Base-by-base conservation (phyloP, 1,284 basidiomycete species). In the Pseudomicrostroma phylloplanum region DNA sequence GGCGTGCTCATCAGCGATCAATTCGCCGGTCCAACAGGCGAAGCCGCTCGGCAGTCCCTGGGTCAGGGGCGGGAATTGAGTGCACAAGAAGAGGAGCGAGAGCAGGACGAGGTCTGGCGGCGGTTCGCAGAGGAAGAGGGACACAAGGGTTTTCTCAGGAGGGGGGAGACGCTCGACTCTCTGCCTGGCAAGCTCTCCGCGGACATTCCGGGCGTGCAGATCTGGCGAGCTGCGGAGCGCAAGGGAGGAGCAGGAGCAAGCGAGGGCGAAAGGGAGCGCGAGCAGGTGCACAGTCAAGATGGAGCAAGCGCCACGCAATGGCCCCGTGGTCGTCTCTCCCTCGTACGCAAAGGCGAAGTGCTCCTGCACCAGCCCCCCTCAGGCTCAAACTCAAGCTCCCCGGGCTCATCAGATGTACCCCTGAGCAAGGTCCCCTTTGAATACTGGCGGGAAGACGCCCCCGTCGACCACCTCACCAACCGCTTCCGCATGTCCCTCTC, bases 401-500 rank as follows among this genome's bases (percentile, higher is more conserved):
- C 41, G 11, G 11, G 11, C 11, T n/a, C n/a, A n/a, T n/a, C n/a
- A n/a, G n/a, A n/a, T n/a, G 11, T n/a, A 9, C 41, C 41, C 9
- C 41, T n/a, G 11, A 2, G 30, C 8, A 13, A 67, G 21, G 70
- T 70, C 41, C 70, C 66, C 12, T 74, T 73, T 59, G 72, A 74
- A 40, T 74, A 74, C 61, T 74, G 71, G 71, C 61, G 72, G n/a
- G 72, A 74, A 49, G 72, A 74, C 55, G 67, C 69, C 17, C 72
- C 72, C 21, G 57, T 74, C 11, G 72, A 74, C 55, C 70, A 62
- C 39, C 56, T 63, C 36, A 68, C 72, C 40, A 74, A 74, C 58
- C 70, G 71, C 11, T 74, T 74, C 61, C 59, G 72, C 12, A 73
- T 74, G 72, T 69, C 67, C 57, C 58, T 74, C 15, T 69, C 68